A percentile compares a stretch with the other conserved stretches of the same genome.
These are phyloP conservation scores for Asclepias syriaca DNA, from an alignment of 257 asterid species.

Conservation along the genomic window DNA sequence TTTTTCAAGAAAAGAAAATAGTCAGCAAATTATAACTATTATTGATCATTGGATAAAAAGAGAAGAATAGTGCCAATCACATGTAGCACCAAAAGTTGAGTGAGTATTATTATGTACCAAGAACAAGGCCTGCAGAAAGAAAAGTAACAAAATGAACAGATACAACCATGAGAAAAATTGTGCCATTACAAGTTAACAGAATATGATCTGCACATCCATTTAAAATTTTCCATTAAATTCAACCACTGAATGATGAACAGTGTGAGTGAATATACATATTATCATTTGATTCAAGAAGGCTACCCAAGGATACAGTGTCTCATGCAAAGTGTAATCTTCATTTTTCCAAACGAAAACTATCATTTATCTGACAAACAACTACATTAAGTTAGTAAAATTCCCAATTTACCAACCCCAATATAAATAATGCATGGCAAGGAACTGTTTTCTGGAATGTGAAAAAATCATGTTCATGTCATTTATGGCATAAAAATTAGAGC, in stretches of 20 bases:
- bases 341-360: neutral
- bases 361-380: neutral
- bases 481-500: neutral
- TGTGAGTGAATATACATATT: neutral
- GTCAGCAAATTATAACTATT: conserved; percentile 8
- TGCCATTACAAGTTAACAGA: neutral
- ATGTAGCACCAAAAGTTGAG: neutral
- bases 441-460: neutral
- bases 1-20: conserved; percentile 5
- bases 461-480: neutral
- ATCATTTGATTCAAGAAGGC: neutral
- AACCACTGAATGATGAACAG: neutral
- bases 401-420: neutral
- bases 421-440: neutral
- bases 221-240: neutral
- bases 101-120: neutral
- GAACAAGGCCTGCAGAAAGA: neutral
- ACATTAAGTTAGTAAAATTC: neutral
- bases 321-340: neutral
- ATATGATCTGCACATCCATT: neutral
- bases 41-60: neutral
- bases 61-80: neutral
- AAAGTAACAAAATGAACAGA: neutral
- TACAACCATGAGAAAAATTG: neutral
- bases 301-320: neutral